Evolutionary conservation across 2,329 filamentous ascomycete genomes (phyloP), one percentile per base, ranked within the genome.

Genomic region (Lachnellula suecica): DNA sequence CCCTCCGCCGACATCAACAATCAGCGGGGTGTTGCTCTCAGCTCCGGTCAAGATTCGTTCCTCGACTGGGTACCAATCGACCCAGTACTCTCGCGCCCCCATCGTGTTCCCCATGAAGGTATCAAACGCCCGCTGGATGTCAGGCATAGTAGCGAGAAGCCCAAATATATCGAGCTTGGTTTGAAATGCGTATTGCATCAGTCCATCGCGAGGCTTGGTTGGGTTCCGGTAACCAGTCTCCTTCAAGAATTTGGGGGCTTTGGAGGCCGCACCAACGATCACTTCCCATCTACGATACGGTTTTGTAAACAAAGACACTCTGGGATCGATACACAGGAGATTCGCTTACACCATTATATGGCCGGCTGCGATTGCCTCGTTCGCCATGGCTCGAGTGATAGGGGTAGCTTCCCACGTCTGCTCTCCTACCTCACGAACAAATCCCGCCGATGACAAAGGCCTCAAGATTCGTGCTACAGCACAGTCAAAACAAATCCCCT

Each of bases 1-100:
- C 7, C 50, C 48, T 20, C 51, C 56, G 13, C 54, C 53, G 4
- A 59, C 47, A 42, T 59, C 56, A 20, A 59, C 45, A 19, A 59
- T 24, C 3, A 54, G 20, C 2, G 45, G 24, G 19, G 27, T 22
- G 7, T 48, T 40, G 19, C 19, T 35, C 4, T 19, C n/a, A 6
- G 46, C 43, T 11, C 35, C 51, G 27, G 51, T 37, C 4, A 57
- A 29, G 15, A 54, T 49, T 4, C 40, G 47, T n/a, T 48, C 19
- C 40, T 52, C 19, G 3, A 52, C 31, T 2, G 51, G 54, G 22
- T 49, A 57, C n/a, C 24, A 40, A 17, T 54, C 45, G 11, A 51
- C 44, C 54, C 54, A 54, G 4, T 43, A 47, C 13, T 43, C 47
- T 5, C 19, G 17, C 1, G 48, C 42, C 31, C 42, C 29, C 25